Conservation (phyloP, 305 asterid genomes). For the Ilex paraguariensis region DNA sequence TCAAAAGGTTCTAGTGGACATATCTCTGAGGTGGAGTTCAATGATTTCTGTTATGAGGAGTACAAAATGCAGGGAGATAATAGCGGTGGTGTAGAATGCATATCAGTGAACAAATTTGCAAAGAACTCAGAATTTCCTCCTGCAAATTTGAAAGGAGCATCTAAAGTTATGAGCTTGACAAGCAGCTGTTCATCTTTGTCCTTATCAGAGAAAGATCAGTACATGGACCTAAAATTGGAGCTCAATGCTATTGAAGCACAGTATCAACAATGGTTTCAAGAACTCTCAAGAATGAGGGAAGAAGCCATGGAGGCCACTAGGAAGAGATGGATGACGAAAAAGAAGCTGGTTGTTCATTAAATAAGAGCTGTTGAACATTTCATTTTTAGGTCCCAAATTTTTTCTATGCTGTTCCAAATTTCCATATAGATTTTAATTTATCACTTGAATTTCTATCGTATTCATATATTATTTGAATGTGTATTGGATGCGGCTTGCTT, state of each 20-base stretch:
- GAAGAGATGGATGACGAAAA: background rate
- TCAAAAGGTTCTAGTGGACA: background rate
- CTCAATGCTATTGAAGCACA: background rate
- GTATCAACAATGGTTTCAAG: background rate
- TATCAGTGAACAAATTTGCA: background rate
- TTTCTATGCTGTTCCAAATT: too few species aligned
- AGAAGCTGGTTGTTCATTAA: too few species aligned
- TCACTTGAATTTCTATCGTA: too few species aligned
- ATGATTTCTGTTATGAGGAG: background rate
- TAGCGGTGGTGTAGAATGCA: conserved; percentile 1
- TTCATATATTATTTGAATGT: too few species aligned
- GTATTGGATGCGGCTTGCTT: too few species aligned
- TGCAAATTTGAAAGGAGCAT: background rate
- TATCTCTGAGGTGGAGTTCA: conserved; percentile 25
- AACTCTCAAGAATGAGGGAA: background rate
- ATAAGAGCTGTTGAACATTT: too few species aligned
- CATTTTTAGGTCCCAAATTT: too few species aligned
- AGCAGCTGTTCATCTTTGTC: conserved; percentile 1
- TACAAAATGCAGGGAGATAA: background rate
- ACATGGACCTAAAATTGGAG: background rate
- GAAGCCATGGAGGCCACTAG: background rate
- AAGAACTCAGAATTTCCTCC: background rate
- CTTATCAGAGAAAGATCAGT: background rate
- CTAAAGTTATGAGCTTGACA: background rate
- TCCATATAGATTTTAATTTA: too few species aligned